Base-by-base conservation (phyloP, 352 stramenopile genomes). In the Phytopythium oedochilum region DNA sequence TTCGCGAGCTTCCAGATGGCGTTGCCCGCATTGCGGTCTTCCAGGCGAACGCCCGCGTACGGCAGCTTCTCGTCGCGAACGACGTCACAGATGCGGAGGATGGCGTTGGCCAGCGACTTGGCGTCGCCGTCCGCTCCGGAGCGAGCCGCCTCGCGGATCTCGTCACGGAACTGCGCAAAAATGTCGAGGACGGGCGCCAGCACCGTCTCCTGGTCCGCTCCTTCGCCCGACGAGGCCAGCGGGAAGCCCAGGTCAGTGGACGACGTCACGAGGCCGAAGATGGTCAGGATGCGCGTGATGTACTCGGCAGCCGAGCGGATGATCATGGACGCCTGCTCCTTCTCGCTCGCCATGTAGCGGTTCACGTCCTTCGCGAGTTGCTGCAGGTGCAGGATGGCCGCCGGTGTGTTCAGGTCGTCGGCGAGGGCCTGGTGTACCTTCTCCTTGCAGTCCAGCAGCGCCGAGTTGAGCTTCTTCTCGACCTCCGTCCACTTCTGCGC, bases 1-100 rank as follows among this genome's bases (percentile, higher is more conserved):
- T 97, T 91, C 0, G 87, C 90, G 35, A 97, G 78, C 69, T 97
- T 97, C 89, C 89, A 98, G 32, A 96, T 84, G 17, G 73, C 77
- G 25, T 64, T 75, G 51, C 71, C 73, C 11, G 64, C 63, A 28
- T 83, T 72, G 23, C 76, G 76, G 60, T 96, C 90, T 38, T 98
- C 92, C 4, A 98, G 71, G 51, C 87, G 81, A 28, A 98, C 83
- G 52, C 92, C 92, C 10, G 90, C 73, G 44, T 88, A 71, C 20
- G 87, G 84, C n/a, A 98, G 71, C 53, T 88, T 84, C 28, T 97
- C 78, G 53, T 97, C 92, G 52, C 92, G 82, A 34, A 98, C 71
- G 17, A 78, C 70, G 62, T 97, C 92, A 58, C 89, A 97, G 34
- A 96, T 57, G 53, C 75, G 61, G 47, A 97, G 70, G 39, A 97